phyloP scores from a whole-genome alignment of 768 basidiomycete species.

The Tricholoma matsutake region DNA sequence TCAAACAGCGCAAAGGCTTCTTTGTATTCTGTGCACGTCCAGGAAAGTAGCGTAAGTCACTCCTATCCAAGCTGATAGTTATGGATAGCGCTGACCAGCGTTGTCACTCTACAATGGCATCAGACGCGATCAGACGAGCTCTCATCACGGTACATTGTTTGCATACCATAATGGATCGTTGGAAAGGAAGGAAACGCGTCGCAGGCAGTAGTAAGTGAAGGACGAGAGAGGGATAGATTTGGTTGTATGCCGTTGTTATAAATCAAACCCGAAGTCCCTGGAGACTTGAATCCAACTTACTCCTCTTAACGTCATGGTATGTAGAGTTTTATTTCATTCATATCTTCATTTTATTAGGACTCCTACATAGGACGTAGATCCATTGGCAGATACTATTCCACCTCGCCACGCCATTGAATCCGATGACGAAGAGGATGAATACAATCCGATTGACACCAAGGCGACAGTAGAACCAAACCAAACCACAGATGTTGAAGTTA shows the following conservation, averaged over 20 bases:
- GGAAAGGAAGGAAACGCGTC: slow-evolving; percentile 3
- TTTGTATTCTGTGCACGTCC: slow-evolving; percentile 71
- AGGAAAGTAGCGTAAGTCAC: background rate
- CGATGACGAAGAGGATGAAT: slow-evolving; percentile 66
- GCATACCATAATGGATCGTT: slow-evolving; percentile 29
- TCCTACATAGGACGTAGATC: slow-evolving; percentile 44
- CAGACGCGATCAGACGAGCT: background rate
- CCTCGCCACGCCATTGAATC: slow-evolving; percentile 64
- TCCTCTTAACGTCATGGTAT: slow-evolving; percentile 10
- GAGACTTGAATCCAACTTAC: background rate
- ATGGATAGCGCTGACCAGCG: slow-evolving; percentile 27
- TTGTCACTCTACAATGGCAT: slow-evolving; percentile 33
- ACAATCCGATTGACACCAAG: slow-evolving; percentile 35
- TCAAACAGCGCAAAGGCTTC: slow-evolving; percentile 98
- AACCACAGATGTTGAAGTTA: slow-evolving; percentile 34
- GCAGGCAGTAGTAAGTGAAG: background rate
- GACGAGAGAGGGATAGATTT: slow-evolving; percentile 9
- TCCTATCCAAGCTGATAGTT: background rate
- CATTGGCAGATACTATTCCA: slow-evolving; percentile 52
- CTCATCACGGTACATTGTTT: background rate
- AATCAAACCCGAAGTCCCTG: background rate
- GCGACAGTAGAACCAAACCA: slow-evolving; percentile 15
- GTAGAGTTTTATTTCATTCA: background rate
- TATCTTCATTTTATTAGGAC: slow-evolving; percentile 1
- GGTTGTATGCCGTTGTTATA: slow-evolving; percentile 13